These are phyloP conservation scores for Athelia psychrophila DNA, from an alignment of 1,284 basidiomycete genomes.

Conservation along the genomic window DNA sequence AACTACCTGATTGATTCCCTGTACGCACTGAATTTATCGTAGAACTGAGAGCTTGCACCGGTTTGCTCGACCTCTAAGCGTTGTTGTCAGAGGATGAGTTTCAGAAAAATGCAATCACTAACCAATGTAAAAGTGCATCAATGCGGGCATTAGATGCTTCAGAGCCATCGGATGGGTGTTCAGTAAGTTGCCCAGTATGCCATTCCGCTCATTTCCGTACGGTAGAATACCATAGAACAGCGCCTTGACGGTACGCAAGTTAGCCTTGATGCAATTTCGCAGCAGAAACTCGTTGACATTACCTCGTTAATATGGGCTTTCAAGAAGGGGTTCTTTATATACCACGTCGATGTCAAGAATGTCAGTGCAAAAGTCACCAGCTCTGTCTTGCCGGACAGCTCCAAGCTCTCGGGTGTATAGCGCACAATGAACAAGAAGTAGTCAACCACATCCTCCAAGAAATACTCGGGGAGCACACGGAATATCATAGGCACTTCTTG, in stretches of 20 bases:
- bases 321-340: slow-evolving; percentile 98
- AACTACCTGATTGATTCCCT: neutral
- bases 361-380: slow-evolving; percentile 89
- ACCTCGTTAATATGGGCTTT: slow-evolving; percentile 98
- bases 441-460: slow-evolving; percentile 93
- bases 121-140: slow-evolving; percentile 97
- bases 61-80: slow-evolving; percentile 93
- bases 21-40: slow-evolving; percentile 91
- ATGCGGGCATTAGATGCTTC: slow-evolving; percentile 85
- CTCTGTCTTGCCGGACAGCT: slow-evolving; percentile 81
- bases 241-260: slow-evolving; percentile 48
- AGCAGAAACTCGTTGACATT: slow-evolving; percentile 15
- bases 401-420: slow-evolving; percentile 80
- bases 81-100: slow-evolving; percentile 3
- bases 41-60: slow-evolving; percentile 97
- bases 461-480: slow-evolving; percentile 90
- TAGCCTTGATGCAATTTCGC: neutral
- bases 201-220: slow-evolving; percentile 73
- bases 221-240: slow-evolving; percentile 82
- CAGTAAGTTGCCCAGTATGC: slow-evolving; percentile 79
- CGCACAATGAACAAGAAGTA: slow-evolving; percentile 83
- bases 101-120: slow-evolving; percentile 1
- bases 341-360: slow-evolving; percentile 93
- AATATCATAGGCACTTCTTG: slow-evolving; percentile 84
- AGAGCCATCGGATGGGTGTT: slow-evolving; percentile 87